Percentiles rank a stretch among this genome's conserved stretches.
These are phyloP conservation scores for Apium graveolens DNA, from an alignment of 129 eudicot genomes.

Conservation along the genomic window DNA sequence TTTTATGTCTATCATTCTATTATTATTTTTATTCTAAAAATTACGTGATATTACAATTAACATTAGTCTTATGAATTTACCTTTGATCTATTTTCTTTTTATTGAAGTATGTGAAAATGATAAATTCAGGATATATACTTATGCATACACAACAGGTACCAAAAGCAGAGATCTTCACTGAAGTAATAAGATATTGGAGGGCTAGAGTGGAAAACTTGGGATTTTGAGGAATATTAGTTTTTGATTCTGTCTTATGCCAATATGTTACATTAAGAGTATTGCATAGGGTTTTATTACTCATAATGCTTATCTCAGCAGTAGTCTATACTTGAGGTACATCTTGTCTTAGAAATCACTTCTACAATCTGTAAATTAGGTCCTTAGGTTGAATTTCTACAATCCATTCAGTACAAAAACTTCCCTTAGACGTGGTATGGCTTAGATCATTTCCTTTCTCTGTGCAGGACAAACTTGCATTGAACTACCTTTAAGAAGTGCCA, in stretches of 20 bases:
- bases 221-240: too few relatives aligned
- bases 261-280: too few relatives aligned
- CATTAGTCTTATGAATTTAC: not conserved
- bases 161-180: not conserved
- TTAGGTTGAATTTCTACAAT: not conserved
- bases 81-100: not conserved
- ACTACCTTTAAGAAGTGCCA: not conserved
- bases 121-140: not conserved
- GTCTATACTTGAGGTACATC: too few relatives aligned
- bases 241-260: too few relatives aligned
- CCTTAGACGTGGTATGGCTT: not conserved
- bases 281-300: too few relatives aligned
- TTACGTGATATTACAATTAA: too few relatives aligned
- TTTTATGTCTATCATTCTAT: too few relatives aligned
- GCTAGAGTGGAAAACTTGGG: not conserved
- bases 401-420: too few relatives aligned
- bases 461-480: not conserved
- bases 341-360: too few relatives aligned
- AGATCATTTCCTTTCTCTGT: not conserved
- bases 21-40: too few relatives aligned
- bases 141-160: conserved; percentile 1
- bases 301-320: too few relatives aligned
- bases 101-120: not conserved
- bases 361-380: too few relatives aligned
- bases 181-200: not conserved